phyloP scores from a whole-genome alignment of 1,284 basidiomycete genomes.

The Schizopora paradoxa region DNA sequence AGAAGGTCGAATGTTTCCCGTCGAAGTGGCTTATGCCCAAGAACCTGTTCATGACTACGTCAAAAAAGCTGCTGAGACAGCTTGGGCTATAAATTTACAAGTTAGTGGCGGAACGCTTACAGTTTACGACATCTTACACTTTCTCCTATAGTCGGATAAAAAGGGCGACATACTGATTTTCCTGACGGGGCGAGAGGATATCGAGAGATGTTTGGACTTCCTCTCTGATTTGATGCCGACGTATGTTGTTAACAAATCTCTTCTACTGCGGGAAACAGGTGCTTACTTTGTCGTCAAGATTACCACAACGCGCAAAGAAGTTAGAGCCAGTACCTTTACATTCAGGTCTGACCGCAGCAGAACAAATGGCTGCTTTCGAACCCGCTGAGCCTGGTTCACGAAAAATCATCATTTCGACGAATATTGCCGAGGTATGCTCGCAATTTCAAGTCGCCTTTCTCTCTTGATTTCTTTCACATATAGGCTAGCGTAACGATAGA shows the following conservation, averaged over 20 bases:
- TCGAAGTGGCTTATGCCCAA: constrained; percentile 74
- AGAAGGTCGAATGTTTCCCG: constrained; percentile 90
- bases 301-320: constrained; percentile 57
- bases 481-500: constrained; percentile 95
- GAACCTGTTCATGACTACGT: constrained; percentile 80
- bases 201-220: constrained; percentile 81
- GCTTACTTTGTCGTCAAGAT: constrained; percentile 34
- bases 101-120: constrained; percentile 34
- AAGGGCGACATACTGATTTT: constrained; percentile 92
- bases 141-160: constrained; percentile 30
- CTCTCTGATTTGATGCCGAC: constrained; percentile 73
- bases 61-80: constrained; percentile 75
- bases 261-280: not conserved
- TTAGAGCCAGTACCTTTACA: constrained; percentile 78
- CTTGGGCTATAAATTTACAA: constrained; percentile 83
- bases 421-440: constrained; percentile 81
- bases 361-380: constrained; percentile 84
- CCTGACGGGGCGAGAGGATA: constrained; percentile 95
- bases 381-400: constrained; percentile 68
- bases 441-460: not conserved
- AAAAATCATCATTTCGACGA: constrained; percentile 92
- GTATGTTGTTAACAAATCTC: constrained; percentile 39
- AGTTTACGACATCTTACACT: constrained; percentile 6
- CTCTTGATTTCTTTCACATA: not conserved
- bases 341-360: constrained; percentile 80